Evolutionary conservation across 352 stramenopile species (phyloP), one percentile per base, ranked within the genome.

Genomic region (Phytopythium kandeliae): DNA sequence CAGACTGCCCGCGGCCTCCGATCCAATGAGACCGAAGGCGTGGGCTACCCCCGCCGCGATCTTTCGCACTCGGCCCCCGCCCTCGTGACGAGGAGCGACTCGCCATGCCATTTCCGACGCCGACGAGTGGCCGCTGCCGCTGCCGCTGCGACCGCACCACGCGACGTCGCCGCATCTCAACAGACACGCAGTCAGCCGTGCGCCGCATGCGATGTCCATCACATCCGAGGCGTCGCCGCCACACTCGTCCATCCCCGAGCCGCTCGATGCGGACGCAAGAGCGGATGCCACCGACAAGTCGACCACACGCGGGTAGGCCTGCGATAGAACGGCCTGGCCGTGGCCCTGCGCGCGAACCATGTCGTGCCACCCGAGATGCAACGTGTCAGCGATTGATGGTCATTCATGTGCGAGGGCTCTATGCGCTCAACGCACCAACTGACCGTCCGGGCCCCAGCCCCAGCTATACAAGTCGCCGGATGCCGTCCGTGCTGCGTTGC

Each of bases 401-500:
- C 31, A 35, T 35, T 7, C 11, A 35, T 33, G 28, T 33, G 10
- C 28, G 28, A 33, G 28, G 5, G 28, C n/a, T n/a, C 57, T 66
- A 25, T 52, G 38, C 4, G 50, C 56, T 62, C 73, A 34, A 61
- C 64, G 45, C 62, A 90, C 82, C 67, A 92, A 37, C 62, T 92
- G 82, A 1, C 71, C 71, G 59, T 91, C 67, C 33, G 58, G 69
- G 24, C 78, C 74, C 82, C 82, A 92, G 19, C 82, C 82, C 75
- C 78, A 92, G 25, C 78, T 85, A 57, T 91, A 92, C 26, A 91
- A 41, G 48, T 92, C 79, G 2, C 79, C 75, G 7, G 71, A 69
- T 4, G 65, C 62, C 8, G 79, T 86, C 15, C 78, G 57, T 17
- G 50, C 74, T 79, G 33, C 36, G 36, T 11, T 19, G 10, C 16